These are phyloP conservation scores for Rutidosis leptorrhynchoides DNA, from an alignment of 129 eudicot genomes.

Conservation along the genomic window DNA sequence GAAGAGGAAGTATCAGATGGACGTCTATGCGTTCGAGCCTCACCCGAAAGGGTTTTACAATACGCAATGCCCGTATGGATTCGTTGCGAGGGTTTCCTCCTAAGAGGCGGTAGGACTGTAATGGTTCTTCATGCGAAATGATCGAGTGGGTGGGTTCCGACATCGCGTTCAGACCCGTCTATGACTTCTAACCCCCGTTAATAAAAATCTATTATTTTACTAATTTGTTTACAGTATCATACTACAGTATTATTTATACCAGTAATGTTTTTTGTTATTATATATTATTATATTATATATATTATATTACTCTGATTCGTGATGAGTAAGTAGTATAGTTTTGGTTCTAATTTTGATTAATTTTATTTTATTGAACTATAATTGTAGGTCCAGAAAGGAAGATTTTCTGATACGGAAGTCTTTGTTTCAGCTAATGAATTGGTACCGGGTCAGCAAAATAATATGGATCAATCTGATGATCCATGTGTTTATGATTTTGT, in stretches of 20 bases:
- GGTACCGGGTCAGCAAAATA: slow-evolving; percentile 10
- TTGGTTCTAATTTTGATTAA: too few relatives aligned
- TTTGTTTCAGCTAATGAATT: slow-evolving; percentile 42
- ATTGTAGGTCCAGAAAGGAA: slow-evolving; percentile 48
- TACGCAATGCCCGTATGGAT: too few relatives aligned
- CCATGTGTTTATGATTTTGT: slow-evolving; percentile 40
- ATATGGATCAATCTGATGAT: slow-evolving; percentile 39
- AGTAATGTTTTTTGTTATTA: slow-evolving; percentile 22
- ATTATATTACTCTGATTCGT: slow-evolving; percentile 24
- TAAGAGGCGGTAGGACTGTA: too few relatives aligned
- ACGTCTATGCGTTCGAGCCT: too few relatives aligned
- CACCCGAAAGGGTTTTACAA: too few relatives aligned
- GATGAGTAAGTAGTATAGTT: not conserved
- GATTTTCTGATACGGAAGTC: slow-evolving; percentile 41
- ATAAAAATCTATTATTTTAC: slow-evolving; percentile 11
- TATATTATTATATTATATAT: slow-evolving; percentile 39
- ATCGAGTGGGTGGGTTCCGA: too few relatives aligned
- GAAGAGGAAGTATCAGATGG: too few relatives aligned
- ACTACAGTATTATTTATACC: not conserved
- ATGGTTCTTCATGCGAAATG: too few relatives aligned
- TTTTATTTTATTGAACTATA: not conserved
- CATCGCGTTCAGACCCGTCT: too few relatives aligned
- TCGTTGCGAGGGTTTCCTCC: too few relatives aligned
- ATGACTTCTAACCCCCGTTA: too few relatives aligned
- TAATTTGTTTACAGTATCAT: not conserved